phyloP scores from a whole-genome alignment of 2,329 filamentous ascomycete genomes.

The Capronia americana region DNA sequence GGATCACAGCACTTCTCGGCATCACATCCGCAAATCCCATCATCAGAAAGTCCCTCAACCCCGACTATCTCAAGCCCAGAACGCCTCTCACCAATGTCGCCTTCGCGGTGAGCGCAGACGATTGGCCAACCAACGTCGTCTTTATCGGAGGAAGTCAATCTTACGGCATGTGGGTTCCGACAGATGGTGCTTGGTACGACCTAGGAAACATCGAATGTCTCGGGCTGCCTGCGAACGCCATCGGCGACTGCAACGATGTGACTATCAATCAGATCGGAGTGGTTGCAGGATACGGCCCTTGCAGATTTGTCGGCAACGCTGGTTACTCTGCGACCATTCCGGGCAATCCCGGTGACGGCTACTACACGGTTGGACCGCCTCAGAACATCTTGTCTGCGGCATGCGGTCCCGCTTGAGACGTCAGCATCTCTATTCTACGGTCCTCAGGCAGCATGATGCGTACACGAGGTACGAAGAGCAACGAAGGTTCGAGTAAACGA shows the following conservation, averaged over 20 bases:
- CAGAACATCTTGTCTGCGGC: constrained; percentile 36
- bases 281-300: constrained; percentile 45
- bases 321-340: constrained; percentile 33
- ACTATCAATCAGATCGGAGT: constrained; percentile 38
- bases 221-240: constrained; percentile 36
- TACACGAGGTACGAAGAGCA: constrained; percentile 3
- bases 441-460: background rate
- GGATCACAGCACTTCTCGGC: constrained; percentile 23
- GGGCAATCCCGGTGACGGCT: constrained; percentile 35
- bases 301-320: constrained; percentile 43
- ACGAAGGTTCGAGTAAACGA: background rate
- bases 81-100: constrained; percentile 27
- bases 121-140: constrained; percentile 39
- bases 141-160: constrained; percentile 37
- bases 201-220: constrained; percentile 36
- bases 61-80: constrained; percentile 22
- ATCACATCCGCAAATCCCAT: constrained; percentile 26
- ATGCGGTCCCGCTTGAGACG: constrained; percentile 21
- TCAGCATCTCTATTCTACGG: background rate
- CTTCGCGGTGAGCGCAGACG: constrained; percentile 18
- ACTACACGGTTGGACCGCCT: constrained; percentile 37
- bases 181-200: constrained; percentile 33
- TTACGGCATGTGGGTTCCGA: constrained; percentile 38
- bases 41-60: constrained; percentile 31
- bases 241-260: constrained; percentile 36